Percentiles rank a stretch among this genome's conserved stretches.
Evolutionary conservation across 176 grass and related monocot genomes (phyloP).

Genomic region (Triticum aestivum): IWGSC_CS_RefSeq_v2.1 NC_057797.1:567314658-567315157

Average conservation of each 20-base stretch:
- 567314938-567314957: neutral
- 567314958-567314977: slow-evolving; percentile 27
- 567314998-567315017: slow-evolving; percentile 19
- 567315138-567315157: neutral
- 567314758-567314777: neutral
- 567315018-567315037: too few species aligned
- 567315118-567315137: slow-evolving; percentile 8
- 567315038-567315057: too few species aligned
- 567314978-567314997: neutral
- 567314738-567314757: neutral
- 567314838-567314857: slow-evolving; percentile 16
- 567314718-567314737: neutral
- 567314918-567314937: slow-evolving; percentile 26
- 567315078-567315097: slow-evolving; percentile 26
- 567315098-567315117: neutral
- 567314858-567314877: slow-evolving; percentile 37
- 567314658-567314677: neutral
- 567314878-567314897: neutral
- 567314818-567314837: slow-evolving; percentile 46
- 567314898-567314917: neutral
- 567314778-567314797: slow-evolving; percentile 29
- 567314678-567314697: slow-evolving; percentile 11
- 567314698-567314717: slow-evolving; percentile 48
- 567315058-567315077: neutral
- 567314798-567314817: slow-evolving; percentile 53